Percentiles rank a stretch among this genome's conserved stretches.
phyloP scores from a whole-genome alignment of 176 grass and related monocot species.

The Carex pumila region DNA sequence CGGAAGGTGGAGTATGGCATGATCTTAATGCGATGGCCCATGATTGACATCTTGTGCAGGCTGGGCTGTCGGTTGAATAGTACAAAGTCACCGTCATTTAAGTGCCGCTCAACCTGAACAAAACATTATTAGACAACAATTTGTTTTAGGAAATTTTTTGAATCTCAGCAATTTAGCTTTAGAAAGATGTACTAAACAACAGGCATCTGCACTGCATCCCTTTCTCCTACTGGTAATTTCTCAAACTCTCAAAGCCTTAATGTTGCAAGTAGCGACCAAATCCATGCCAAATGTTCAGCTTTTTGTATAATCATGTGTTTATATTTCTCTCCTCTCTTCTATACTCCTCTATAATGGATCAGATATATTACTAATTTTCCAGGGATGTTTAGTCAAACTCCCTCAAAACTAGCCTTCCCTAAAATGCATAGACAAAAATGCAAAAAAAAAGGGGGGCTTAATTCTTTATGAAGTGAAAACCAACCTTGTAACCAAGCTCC shows the following conservation, averaged over 20 bases:
- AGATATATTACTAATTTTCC: neutral
- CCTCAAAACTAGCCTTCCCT: neutral
- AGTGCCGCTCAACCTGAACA: conserved; percentile 73
- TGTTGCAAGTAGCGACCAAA: neutral
- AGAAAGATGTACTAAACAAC: neutral
- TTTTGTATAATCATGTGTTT: neutral
- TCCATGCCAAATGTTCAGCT: neutral
- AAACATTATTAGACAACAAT: neutral
- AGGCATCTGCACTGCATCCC: neutral
- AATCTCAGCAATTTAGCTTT: conserved; percentile 1
- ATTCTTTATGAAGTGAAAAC: neutral
- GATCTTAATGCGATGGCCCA: conserved; percentile 96
- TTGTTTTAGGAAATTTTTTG: neutral
- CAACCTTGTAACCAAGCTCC: conserved; percentile 90
- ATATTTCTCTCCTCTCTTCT: neutral
- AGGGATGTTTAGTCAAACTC: neutral
- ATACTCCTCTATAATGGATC: neutral
- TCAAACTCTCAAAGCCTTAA: neutral
- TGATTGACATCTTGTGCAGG: conserved; percentile 99
- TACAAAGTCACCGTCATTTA: conserved; percentile 93
- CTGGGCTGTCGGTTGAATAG: conserved; percentile 93
- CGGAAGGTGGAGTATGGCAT: conserved; percentile 98
- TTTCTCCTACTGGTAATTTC: neutral
- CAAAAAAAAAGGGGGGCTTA: neutral
- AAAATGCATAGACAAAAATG: neutral